phyloP scores from a whole-genome alignment of 352 stramenopile species.

The Sclerospora graminicola region DNA sequence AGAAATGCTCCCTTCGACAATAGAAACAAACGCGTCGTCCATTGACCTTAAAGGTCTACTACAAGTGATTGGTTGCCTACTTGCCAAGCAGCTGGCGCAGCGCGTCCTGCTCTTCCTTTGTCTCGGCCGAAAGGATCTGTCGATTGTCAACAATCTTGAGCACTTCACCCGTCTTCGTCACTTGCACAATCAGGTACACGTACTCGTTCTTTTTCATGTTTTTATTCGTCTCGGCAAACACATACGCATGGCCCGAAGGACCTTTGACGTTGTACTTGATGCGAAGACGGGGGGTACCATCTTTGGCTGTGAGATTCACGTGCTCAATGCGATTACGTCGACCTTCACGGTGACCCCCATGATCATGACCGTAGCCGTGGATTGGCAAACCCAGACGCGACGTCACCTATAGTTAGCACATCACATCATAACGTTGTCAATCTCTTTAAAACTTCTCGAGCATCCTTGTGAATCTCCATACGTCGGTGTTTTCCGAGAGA shows the following conservation, averaged over 20 bases:
- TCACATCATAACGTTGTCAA: neutral
- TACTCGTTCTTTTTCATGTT: constrained; percentile 92
- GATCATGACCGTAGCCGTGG: constrained; percentile 91
- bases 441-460: neutral
- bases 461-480: constrained; percentile 8
- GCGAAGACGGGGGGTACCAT: constrained; percentile 70
- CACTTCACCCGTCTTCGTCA: constrained; percentile 85
- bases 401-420: constrained; percentile 34
- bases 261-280: constrained; percentile 95
- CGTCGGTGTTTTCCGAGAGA: constrained; percentile 62
- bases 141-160: constrained; percentile 91
- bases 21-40: too few relatives aligned
- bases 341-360: constrained; percentile 88
- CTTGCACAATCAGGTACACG: constrained; percentile 92
- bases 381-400: constrained; percentile 82
- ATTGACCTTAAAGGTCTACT: too few relatives aligned
- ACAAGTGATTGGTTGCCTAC: constrained; percentile 24
- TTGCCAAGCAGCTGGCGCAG: constrained; percentile 63
- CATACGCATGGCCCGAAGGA: constrained; percentile 76
- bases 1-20: too few relatives aligned
- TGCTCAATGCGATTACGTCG: constrained; percentile 93
- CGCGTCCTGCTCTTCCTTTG: constrained; percentile 70
- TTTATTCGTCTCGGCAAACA: constrained; percentile 89
- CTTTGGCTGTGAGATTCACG: constrained; percentile 86
- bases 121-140: constrained; percentile 65